Conservation (phyloP, 2,329 filamentous ascomycete species). For the Macrophomina phaseolina region DNA sequence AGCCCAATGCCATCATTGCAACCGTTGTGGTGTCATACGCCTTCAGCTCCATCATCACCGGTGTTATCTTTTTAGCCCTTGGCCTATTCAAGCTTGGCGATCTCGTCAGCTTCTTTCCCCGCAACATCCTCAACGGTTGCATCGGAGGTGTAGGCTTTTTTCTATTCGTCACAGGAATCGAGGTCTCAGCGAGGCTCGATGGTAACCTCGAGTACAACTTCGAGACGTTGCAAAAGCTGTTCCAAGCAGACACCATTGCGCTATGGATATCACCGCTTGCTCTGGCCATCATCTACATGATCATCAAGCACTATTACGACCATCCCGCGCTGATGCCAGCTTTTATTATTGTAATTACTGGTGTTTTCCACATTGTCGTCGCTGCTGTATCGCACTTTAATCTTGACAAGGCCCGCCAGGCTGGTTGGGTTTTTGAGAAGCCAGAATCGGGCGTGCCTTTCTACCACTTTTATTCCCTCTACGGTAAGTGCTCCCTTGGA, state of each 20-base stretch:
- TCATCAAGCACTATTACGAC: constrained; percentile 75
- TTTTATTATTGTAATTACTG: constrained; percentile 81
- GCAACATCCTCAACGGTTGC: constrained; percentile 94
- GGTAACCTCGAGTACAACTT: constrained; percentile 84
- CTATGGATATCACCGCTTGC: constrained; percentile 83
- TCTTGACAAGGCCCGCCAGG: constrained; percentile 68
- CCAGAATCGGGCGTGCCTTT: constrained; percentile 87
- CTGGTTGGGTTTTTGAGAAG: constrained; percentile 90
- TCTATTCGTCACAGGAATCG: constrained; percentile 85
- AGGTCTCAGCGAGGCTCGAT: constrained; percentile 88
- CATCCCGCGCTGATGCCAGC: constrained; percentile 85
- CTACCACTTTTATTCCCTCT: constrained; percentile 97
- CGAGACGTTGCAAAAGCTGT: constrained; percentile 75
- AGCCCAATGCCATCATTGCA: constrained; percentile 85
- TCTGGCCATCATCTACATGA: constrained; percentile 77
- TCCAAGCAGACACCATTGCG: constrained; percentile 73
- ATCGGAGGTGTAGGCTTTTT: constrained; percentile 98
- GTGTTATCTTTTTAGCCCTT: constrained; percentile 88
- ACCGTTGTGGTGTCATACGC: constrained; percentile 94
- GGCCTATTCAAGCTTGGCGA: constrained; percentile 87
- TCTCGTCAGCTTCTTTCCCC: constrained; percentile 94
- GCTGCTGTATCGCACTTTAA: constrained; percentile 70
- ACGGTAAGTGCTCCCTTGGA: constrained; percentile 65
- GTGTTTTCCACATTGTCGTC: constrained; percentile 79
- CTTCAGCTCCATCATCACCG: constrained; percentile 87